Evolutionary conservation across 73 alveolate species (phyloP).

Genomic region (Halteria grandinella): DNA sequence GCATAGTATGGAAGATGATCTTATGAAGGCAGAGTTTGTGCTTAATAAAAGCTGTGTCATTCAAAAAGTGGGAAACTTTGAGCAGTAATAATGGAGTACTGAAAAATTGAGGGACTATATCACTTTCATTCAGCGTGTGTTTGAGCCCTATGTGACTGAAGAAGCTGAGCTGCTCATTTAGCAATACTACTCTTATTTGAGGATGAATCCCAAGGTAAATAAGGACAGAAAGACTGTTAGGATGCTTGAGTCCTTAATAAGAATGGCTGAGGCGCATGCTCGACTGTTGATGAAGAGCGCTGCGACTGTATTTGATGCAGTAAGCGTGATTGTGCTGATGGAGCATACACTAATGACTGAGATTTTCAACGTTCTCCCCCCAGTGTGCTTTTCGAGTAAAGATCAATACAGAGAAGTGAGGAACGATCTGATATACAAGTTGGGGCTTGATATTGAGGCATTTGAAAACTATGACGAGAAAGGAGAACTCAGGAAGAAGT

Average conservation of each 20-base stretch:
- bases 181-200: slow-evolving; percentile 64
- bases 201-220: slow-evolving; percentile 52
- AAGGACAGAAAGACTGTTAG: slow-evolving; percentile 76
- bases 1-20: slow-evolving; percentile 73
- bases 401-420: not conserved
- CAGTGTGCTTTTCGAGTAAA: not conserved
- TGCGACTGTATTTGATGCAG: slow-evolving; percentile 76
- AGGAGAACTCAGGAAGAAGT: not conserved
- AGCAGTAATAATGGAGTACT: slow-evolving; percentile 63
- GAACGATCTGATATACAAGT: not conserved
- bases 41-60: slow-evolving; percentile 30
- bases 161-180: slow-evolving; percentile 67
- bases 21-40: slow-evolving; percentile 67
- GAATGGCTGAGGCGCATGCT: slow-evolving; percentile 91
- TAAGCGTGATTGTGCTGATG: slow-evolving; percentile 68
- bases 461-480: not conserved
- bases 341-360: slow-evolving; percentile 66
- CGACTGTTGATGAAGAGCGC: slow-evolving; percentile 69
- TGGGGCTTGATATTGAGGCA: not conserved
- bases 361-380: slow-evolving; percentile 1
- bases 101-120: slow-evolving; percentile 71
- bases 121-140: slow-evolving; percentile 47
- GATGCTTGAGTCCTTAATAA: slow-evolving; percentile 74
- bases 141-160: slow-evolving; percentile 73
- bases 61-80: not conserved